phyloP scores from a whole-genome alignment of 106 monocot species.

The Acorus gramineus region DNA sequence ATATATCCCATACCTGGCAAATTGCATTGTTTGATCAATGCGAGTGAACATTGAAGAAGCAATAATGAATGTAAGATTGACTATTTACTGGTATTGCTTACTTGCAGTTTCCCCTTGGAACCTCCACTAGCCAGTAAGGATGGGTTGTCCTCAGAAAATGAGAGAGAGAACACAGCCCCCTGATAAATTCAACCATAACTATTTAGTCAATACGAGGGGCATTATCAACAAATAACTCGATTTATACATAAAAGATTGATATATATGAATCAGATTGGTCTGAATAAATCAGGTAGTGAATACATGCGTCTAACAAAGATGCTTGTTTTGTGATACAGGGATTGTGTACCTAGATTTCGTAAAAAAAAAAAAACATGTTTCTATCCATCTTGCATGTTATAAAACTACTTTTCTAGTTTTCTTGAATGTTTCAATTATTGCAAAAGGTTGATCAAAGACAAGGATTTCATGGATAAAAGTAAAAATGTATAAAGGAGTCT shows the following conservation, averaged over 20 bases:
- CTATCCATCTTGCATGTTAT: too few species aligned
- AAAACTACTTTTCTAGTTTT: too few species aligned
- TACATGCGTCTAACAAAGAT: too few species aligned
- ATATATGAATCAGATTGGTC: too few species aligned
- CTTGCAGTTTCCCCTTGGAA: conserved; percentile 21
- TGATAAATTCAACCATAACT: not conserved
- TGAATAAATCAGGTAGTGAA: too few species aligned
- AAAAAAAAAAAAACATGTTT: too few species aligned
- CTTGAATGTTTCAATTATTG: too few species aligned
- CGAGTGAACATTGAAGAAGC: not conserved
- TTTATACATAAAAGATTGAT: too few species aligned
- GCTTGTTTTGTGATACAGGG: too few species aligned
- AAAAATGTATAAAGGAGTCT: not conserved
- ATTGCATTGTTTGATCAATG: not conserved
- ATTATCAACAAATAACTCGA: too few species aligned
- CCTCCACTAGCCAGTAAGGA: conserved; percentile 24
- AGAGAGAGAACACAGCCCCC: conserved; percentile 19
- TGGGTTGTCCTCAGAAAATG: conserved; percentile 17
- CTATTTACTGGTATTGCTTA: not conserved
- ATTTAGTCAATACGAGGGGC: too few species aligned
- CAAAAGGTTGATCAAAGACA: not conserved
- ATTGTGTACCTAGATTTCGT: too few species aligned
- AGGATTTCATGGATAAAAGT: not conserved
- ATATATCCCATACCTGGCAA: conserved; percentile 32
- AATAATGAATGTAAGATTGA: not conserved